These are phyloP conservation scores for Isochrysis galbana DNA, from an alignment of 78 protist species.

Conservation along the genomic window DNA sequence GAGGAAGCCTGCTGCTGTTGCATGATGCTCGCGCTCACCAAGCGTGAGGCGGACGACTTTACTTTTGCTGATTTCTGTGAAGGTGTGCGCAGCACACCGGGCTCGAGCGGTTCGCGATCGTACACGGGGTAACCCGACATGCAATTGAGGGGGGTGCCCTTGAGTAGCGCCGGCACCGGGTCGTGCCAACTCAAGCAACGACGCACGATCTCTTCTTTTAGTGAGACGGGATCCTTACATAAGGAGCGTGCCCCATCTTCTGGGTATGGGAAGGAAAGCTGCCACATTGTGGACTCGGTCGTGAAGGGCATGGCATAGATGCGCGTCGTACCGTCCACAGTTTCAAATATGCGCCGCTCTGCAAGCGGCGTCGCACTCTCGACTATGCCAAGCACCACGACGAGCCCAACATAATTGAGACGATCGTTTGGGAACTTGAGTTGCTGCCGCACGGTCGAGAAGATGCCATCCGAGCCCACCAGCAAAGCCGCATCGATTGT, in stretches of 20 bases:
- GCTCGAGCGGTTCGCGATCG: constrained; percentile 11
- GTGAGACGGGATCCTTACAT: background rate
- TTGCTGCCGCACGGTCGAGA: constrained; percentile 27
- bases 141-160: background rate
- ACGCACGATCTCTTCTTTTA: background rate
- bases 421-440: background rate
- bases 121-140: constrained; percentile 28
- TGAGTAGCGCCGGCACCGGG: background rate
- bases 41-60: too few relatives aligned
- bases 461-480: constrained; percentile 31
- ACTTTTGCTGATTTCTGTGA: too few relatives aligned
- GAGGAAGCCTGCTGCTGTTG: background rate
- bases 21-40: too few relatives aligned
- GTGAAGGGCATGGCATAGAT: constrained; percentile 26
- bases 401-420: constrained; percentile 16
- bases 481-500: constrained; percentile 19
- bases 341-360: constrained; percentile 20
- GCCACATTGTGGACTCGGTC: constrained; percentile 18
- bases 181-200: constrained; percentile 14
- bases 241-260: background rate
- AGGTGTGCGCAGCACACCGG: background rate
- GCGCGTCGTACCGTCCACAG: constrained; percentile 28
- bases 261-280: constrained; percentile 16
- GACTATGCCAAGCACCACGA: constrained; percentile 22
- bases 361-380: background rate